Evolutionary conservation across 2,329 filamentous ascomycete genomes (phyloP).

Genomic region (Sporothrix brasiliensis): DNA sequence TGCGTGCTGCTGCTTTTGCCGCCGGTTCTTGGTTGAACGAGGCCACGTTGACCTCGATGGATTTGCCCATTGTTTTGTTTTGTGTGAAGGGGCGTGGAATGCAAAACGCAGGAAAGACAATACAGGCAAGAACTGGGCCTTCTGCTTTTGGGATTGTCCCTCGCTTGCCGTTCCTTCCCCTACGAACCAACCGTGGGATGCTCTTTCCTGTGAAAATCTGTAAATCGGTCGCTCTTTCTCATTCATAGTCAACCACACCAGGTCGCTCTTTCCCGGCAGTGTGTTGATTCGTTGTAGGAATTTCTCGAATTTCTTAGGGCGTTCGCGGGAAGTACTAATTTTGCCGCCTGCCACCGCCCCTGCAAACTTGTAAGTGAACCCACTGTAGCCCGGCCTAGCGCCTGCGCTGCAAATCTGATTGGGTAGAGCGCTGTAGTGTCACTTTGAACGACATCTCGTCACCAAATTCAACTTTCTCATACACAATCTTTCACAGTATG

Average conservation of each 20-base stretch:
- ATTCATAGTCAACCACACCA: neutral
- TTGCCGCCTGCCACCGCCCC: conserved; percentile 22
- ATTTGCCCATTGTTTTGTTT: conserved; percentile 26
- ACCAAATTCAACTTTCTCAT: conserved; percentile 6
- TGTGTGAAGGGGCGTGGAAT: neutral
- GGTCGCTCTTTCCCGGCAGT: conserved; percentile 5
- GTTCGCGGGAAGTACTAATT: neutral
- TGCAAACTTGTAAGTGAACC: conserved; percentile 24
- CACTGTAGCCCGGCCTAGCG: neutral
- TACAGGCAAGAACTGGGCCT: neutral
- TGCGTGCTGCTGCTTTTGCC: conserved; percentile 29
- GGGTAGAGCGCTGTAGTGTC: neutral
- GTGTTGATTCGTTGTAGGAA: conserved; percentile 1
- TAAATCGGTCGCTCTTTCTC: neutral
- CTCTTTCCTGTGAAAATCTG: neutral
- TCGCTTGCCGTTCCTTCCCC: conserved; percentile 5
- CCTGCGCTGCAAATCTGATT: conserved; percentile 15
- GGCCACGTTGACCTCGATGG: conserved; percentile 28
- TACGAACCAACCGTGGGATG: neutral
- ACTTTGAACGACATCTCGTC: neutral
- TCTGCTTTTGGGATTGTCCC: neutral
- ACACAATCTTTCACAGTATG: neutral
- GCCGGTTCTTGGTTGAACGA: conserved; percentile 31
- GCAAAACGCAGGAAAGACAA: neutral
- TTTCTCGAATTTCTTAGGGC: neutral